These are phyloP conservation scores for Parastagonospora avenae DNA, from an alignment of 2,329 filamentous ascomycete species.

Conservation along the genomic window DNA sequence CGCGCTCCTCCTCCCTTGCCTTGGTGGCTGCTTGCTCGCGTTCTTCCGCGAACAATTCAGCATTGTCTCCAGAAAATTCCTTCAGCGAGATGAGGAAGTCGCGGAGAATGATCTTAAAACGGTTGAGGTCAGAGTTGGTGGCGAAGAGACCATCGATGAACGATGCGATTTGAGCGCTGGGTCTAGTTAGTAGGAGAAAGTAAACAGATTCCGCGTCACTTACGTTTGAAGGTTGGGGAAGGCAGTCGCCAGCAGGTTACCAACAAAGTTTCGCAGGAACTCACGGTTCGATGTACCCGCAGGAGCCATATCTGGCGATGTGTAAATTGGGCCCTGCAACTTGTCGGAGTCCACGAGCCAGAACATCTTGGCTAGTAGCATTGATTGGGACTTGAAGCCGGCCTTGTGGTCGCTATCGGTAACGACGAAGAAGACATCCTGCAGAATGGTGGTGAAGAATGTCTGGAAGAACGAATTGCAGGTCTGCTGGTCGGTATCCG, in stretches of 20 bases:
- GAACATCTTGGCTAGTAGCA: constrained; percentile 93
- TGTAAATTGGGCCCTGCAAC: constrained; percentile 91
- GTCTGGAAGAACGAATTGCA: constrained; percentile 97
- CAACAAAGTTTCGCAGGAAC: constrained; percentile 87
- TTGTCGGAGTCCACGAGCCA: constrained; percentile 90
- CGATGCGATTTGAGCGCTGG: constrained; percentile 79
- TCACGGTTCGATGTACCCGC: constrained; percentile 86
- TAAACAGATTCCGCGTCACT: constrained; percentile 47
- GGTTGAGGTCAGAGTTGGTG: constrained; percentile 84
- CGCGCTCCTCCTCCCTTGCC: constrained; percentile 84
- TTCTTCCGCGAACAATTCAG: constrained; percentile 91
- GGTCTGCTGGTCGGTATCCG: constrained; percentile 83
- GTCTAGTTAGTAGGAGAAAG: constrained; percentile 33
- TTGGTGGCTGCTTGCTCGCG: constrained; percentile 90
- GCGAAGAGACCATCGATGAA: constrained; percentile 92
- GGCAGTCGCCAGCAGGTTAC: constrained; percentile 80
- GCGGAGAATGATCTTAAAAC: constrained; percentile 93
- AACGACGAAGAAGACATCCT: constrained; percentile 97
- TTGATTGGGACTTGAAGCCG: constrained; percentile 96
- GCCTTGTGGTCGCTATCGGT: constrained; percentile 99
- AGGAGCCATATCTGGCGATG: constrained; percentile 74
- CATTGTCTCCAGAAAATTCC: constrained; percentile 94
- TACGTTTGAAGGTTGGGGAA: constrained; percentile 93
- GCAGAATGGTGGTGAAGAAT: constrained; percentile 93
- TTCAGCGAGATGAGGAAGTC: constrained; percentile 98